Evolutionary conservation across 768 basidiomycete species (phyloP).

Genomic region (Collybiopsis confluens): DNA sequence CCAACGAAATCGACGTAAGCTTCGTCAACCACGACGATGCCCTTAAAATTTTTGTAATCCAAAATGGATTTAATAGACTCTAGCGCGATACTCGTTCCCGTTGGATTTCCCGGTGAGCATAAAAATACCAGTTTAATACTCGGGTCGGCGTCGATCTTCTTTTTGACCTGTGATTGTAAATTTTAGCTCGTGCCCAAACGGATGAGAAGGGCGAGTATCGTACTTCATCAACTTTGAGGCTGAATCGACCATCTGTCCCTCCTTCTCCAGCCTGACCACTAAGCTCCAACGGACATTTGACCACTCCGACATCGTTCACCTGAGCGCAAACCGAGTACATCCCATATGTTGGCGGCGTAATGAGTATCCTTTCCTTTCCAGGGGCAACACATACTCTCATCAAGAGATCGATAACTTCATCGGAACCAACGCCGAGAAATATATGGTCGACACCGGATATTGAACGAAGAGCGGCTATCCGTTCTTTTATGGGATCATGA

Average conservation of each 20-base stretch:
- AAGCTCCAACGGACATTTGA: conserved; percentile 70
- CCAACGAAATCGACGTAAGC: conserved; percentile 95
- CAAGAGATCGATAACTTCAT: conserved; percentile 93
- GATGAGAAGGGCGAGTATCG: conserved; percentile 16
- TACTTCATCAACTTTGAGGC: conserved; percentile 71
- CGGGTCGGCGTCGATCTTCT: conserved; percentile 61
- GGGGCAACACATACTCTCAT: conserved; percentile 88
- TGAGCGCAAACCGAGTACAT: conserved; percentile 97
- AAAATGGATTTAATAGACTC: conserved; percentile 63
- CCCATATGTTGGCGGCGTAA: conserved; percentile 94
- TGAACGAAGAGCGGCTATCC: conserved; percentile 68
- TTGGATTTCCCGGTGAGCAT: conserved; percentile 97
- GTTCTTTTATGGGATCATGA: conserved; percentile 71
- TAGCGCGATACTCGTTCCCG: conserved; percentile 81
- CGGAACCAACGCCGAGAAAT: conserved; percentile 94
- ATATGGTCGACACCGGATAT: conserved; percentile 64
- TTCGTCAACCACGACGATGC: conserved; percentile 92
- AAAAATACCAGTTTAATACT: conserved; percentile 89
- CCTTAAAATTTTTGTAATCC: conserved; percentile 79
- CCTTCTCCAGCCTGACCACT: conserved; percentile 61
- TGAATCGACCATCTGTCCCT: conserved; percentile 69
- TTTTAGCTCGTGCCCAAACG: background rate
- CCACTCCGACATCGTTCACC: conserved; percentile 85
- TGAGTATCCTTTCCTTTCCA: conserved; percentile 74
- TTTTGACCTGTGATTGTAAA: conserved; percentile 52